phyloP scores from a whole-genome alignment of 2,329 filamentous ascomycete species.

The Cryphonectria carpinicola region DNA sequence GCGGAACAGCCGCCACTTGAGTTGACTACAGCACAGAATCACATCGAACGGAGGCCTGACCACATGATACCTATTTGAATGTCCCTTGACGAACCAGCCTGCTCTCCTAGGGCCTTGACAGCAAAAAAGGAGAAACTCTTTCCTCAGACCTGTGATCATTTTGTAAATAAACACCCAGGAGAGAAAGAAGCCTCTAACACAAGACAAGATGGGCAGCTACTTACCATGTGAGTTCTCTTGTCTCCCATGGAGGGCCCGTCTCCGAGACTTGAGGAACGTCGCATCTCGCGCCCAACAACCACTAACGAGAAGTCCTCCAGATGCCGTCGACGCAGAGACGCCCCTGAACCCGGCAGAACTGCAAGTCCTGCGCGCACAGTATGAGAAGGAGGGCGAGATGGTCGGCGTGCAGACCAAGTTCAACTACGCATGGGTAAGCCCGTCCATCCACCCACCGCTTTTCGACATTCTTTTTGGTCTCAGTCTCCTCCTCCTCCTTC shows the following conservation, averaged over 20 bases:
- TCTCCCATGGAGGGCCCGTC: background rate
- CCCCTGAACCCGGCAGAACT: constrained; percentile 91
- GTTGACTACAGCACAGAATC: constrained; percentile 9
- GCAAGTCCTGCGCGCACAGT: constrained; percentile 88
- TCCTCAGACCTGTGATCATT: background rate
- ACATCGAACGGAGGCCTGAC: constrained; percentile 17
- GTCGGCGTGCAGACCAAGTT: constrained; percentile 98
- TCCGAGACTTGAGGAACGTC: background rate
- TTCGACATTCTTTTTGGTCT: background rate
- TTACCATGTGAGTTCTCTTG: constrained; percentile 47
- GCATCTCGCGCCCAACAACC: background rate
- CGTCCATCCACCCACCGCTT: background rate
- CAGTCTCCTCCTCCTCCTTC: background rate
- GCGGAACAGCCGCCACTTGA: constrained; percentile 17
- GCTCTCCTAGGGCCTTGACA: background rate
- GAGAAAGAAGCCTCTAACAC: background rate
- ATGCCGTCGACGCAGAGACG: constrained; percentile 98
- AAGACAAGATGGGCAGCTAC: constrained; percentile 50
- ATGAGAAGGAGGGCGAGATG: constrained; percentile 96
- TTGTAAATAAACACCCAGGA: background rate
- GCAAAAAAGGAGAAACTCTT: background rate
- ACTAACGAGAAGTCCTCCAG: constrained; percentile 50
- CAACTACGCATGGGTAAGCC: constrained; percentile 94
- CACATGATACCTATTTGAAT: constrained; percentile 1
- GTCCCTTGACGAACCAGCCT: background rate